These are phyloP conservation scores for Vitis hybrid DNA, from an alignment of 177 flowering plant species.

Conservation along the genomic window DNA sequence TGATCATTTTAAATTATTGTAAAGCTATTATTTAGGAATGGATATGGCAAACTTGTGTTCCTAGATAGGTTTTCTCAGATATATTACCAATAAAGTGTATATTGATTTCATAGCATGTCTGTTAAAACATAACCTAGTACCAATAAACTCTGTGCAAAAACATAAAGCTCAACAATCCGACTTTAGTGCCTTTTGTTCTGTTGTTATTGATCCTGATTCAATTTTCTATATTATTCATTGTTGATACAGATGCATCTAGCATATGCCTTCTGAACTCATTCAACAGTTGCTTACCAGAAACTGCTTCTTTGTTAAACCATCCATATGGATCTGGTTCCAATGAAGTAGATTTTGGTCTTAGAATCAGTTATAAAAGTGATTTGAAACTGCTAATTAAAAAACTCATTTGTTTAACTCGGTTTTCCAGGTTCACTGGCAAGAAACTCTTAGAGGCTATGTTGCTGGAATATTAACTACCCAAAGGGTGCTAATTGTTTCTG, in stretches of 20 bases:
- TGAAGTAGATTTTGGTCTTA: background rate
- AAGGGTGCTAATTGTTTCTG: conserved; percentile 84
- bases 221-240: background rate
- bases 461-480: conserved; percentile 91
- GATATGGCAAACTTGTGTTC: too few relatives aligned
- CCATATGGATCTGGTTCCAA: background rate
- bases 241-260: background rate
- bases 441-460: conserved; percentile 89
- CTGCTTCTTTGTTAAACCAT: background rate
- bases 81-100: too few relatives aligned
- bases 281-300: background rate
- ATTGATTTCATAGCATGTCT: too few relatives aligned
- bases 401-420: conserved; percentile 6
- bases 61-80: too few relatives aligned
- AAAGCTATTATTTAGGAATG: too few relatives aligned
- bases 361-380: background rate
- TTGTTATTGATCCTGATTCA: too few relatives aligned
- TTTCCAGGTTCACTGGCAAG: conserved; percentile 95
- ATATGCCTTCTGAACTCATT: background rate
- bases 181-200: too few relatives aligned
- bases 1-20: too few relatives aligned
- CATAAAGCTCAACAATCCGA: too few relatives aligned
- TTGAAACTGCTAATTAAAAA: background rate
- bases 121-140: too few relatives aligned
- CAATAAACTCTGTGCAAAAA: too few relatives aligned